Conservation (phyloP, 495 filamentous ascomycete species). For the Xylaria palmicola region DNA sequence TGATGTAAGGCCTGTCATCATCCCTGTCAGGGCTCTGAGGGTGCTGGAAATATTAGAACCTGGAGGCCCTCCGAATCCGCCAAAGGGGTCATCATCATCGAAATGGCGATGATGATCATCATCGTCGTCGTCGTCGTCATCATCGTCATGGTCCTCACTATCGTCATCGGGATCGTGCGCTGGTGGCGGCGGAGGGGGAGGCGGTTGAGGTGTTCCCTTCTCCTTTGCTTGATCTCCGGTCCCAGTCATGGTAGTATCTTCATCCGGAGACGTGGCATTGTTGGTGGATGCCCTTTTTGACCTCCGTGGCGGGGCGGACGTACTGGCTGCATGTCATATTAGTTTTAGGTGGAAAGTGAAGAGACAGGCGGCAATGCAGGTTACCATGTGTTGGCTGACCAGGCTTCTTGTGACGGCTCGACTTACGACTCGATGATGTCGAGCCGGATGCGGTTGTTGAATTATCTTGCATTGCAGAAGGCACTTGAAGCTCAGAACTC, state of each 20-base stretch:
- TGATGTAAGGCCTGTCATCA: slow-evolving; percentile 80
- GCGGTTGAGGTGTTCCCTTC: slow-evolving; percentile 40
- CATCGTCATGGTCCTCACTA: slow-evolving; percentile 51
- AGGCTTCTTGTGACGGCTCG: slow-evolving; percentile 62
- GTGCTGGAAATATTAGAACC: slow-evolving; percentile 72
- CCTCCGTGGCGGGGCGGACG: slow-evolving; percentile 44
- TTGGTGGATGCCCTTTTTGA: slow-evolving; percentile 53
- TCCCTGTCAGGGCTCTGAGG: slow-evolving; percentile 81
- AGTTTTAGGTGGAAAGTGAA: background rate
- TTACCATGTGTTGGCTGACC: slow-evolving; percentile 36
- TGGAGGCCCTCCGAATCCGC: slow-evolving; percentile 64
- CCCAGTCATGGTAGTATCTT: slow-evolving; percentile 54
- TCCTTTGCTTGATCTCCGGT: slow-evolving; percentile 64
- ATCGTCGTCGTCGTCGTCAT: slow-evolving; percentile 51
- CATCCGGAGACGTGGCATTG: slow-evolving; percentile 47
- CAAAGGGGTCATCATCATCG: slow-evolving; percentile 78
- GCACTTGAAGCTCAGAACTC: slow-evolving; percentile 28
- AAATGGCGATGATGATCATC: slow-evolving; percentile 48
- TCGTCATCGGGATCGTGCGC: slow-evolving; percentile 51
- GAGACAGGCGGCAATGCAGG: slow-evolving; percentile 19
- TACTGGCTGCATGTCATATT: slow-evolving; percentile 16
- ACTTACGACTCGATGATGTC: slow-evolving; percentile 63
- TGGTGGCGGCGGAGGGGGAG: slow-evolving; percentile 38
- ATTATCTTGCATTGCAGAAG: slow-evolving; percentile 33
- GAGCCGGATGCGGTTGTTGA: slow-evolving; percentile 45